phyloP scores from a whole-genome alignment of 352 stramenopile species.

The Proteromonas lacertae region DNA sequence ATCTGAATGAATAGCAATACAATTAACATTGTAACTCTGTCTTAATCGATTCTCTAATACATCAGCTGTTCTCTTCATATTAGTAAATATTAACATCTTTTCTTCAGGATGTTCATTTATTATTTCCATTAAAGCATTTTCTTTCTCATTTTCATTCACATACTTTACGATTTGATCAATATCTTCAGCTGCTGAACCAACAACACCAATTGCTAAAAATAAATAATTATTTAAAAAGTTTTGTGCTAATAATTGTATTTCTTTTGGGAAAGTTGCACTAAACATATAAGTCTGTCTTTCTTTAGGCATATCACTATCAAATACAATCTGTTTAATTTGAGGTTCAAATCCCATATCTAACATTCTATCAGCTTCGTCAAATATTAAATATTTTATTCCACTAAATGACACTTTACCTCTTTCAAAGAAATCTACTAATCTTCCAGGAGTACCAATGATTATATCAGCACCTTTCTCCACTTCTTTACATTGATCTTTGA shows the following conservation, averaged over 20 bases:
- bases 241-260: conserved; percentile 62
- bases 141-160: conserved; percentile 83
- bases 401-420: conserved; percentile 47
- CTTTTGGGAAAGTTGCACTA: conserved; percentile 75
- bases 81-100: conserved; percentile 51
- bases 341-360: conserved; percentile 98
- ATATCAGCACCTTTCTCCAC: conserved; percentile 67
- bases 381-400: conserved; percentile 62
- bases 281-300: conserved; percentile 99
- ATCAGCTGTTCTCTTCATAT: conserved; percentile 91
- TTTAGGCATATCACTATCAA: conserved; percentile 76
- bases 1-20: conserved; percentile 84
- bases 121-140: conserved; percentile 69
- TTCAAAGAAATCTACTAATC: conserved; percentile 82
- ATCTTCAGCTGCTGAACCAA: conserved; percentile 83
- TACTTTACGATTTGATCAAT: conserved; percentile 81
- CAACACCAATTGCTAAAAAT: conserved; percentile 88
- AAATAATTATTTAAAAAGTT: conserved; percentile 96
- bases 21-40: conserved; percentile 54
- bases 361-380: conserved; percentile 98
- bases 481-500: conserved; percentile 30
- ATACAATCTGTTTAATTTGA: conserved; percentile 88
- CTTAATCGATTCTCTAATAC: conserved; percentile 65
- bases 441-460: conserved; percentile 74
- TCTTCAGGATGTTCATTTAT: conserved; percentile 18